phyloP scores from a whole-genome alignment of 345 rosid species.

The Lepidium didymum region DNA sequence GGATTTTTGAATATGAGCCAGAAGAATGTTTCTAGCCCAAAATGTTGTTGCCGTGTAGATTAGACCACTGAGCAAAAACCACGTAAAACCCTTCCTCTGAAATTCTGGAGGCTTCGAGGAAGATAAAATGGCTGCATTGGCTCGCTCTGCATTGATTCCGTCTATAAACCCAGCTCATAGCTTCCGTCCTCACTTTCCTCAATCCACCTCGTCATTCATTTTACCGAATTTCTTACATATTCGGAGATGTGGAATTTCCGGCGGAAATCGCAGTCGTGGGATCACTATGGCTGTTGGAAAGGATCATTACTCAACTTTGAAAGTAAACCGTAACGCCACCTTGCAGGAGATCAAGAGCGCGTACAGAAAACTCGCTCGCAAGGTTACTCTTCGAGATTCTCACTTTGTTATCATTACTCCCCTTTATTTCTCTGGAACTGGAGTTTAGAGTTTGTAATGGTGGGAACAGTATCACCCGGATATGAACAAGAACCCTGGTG shows the following conservation, averaged over 20 bases:
- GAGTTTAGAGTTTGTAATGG: slow-evolving; percentile 2
- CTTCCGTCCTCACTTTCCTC: neutral
- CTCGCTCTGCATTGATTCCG: neutral
- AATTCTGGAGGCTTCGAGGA: neutral
- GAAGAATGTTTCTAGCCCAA: neutral
- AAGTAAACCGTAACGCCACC: slow-evolving; percentile 52
- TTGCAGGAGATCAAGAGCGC: slow-evolving; percentile 74
- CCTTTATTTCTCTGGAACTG: neutral
- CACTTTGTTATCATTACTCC: neutral
- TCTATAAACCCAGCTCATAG: neutral
- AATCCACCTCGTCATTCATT: neutral
- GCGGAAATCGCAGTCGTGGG: slow-evolving; percentile 23
- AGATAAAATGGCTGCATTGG: slow-evolving; percentile 13
- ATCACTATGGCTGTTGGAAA: slow-evolving; percentile 34
- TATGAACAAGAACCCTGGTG: slow-evolving; percentile 67
- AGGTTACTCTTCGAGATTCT: slow-evolving; percentile 43
- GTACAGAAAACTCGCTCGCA: slow-evolving; percentile 81
- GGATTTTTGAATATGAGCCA: neutral
- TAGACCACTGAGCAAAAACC: slow-evolving; percentile 19
- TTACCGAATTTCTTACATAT: neutral
- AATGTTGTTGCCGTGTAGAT: neutral
- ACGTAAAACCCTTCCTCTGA: slow-evolving; percentile 18
- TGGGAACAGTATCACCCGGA: slow-evolving; percentile 86
- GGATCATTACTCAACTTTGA: slow-evolving; percentile 67
- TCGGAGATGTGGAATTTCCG: slow-evolving; percentile 8